Evolutionary conservation across 257 asterid species (phyloP), one percentile per base, ranked within the genome.

Genomic region (Solanum appendiculatum): DNA sequence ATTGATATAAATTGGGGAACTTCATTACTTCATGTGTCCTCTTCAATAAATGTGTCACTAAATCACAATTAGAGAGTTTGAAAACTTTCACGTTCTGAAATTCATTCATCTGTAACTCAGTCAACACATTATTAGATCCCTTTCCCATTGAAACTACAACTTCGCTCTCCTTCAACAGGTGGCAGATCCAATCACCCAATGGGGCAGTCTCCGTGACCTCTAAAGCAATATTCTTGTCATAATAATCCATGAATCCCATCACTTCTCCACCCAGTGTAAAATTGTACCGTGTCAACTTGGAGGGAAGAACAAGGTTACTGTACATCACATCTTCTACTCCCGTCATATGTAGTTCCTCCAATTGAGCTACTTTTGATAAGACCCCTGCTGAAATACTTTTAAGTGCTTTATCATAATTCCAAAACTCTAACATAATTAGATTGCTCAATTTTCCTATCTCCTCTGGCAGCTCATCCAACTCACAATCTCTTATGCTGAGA

Each of bases 1-100:
- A 33, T 0, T 3, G 0, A 20, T 72, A 8, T 18, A 72, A 72
- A 72, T 72, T 72, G 46, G 46, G 80, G 9, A 72, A 72, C 80
- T 72, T 72, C 46, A 72, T 34, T 11, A 27, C 36, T 64, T 51
- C 23, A 51, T 2, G 58, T 51, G 23, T 51, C 1, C 1, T 51
- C 23, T 51, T 51, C 51, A 37, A 9, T 73, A 9, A 73, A 37
- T 36, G 82, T 37, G 29, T 37, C 54, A 21, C 6, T 73, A 1
- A 37, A 73, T 73, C 5, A 21, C 18, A 73, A 0, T 20, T 0
- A 0, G 0, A 0, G 20, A 73, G 10, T 0, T 0, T 0, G 2
- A 36, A 51, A 21, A 0, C 1, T 73, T 21, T 36, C 82, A 73
- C 9, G 1, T 36, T 73, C 51, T 36, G 51, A 73, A 73, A 73